Conservation (phyloP, 768 basidiomycete genomes). For the Clavulina sp. region DNA sequence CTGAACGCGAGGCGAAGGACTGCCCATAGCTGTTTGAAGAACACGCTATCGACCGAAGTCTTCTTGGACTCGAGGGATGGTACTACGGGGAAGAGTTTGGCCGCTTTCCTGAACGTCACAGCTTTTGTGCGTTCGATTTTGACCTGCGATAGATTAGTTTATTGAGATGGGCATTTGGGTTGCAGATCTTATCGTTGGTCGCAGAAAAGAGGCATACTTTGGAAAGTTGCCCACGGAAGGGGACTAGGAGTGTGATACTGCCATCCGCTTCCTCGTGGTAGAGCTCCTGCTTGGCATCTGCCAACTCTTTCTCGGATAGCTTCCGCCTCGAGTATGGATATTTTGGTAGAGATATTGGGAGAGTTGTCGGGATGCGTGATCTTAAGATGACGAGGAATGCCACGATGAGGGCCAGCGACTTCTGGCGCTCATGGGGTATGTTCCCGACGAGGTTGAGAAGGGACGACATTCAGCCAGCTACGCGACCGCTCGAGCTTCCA, state of each 20-base stretch:
- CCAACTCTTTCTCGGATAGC: conserved; percentile 10
- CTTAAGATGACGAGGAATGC: conserved; percentile 4
- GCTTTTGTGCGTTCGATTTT: conserved; percentile 32
- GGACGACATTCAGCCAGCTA: no score
- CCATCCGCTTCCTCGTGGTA: conserved; percentile 44
- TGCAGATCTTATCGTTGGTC: background rate
- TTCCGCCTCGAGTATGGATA: background rate
- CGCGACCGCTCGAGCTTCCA: no score
- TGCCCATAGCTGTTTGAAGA: conserved; percentile 54
- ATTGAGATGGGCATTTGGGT: background rate
- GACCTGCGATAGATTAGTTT: conserved; percentile 18
- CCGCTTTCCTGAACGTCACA: conserved; percentile 34
- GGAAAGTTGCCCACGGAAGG: conserved; percentile 42
- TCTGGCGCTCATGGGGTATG: background rate
- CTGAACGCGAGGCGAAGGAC: conserved; percentile 61
- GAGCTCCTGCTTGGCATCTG: conserved; percentile 36
- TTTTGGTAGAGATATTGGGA: background rate
- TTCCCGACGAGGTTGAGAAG: no score
- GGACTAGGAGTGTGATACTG: conserved; percentile 46
- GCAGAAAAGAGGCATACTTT: conserved; percentile 28
- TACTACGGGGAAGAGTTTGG: conserved; percentile 43
- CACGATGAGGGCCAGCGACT: conserved; percentile 5
- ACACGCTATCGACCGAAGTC: conserved; percentile 36
- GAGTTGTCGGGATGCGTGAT: background rate
- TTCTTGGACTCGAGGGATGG: conserved; percentile 32